A percentile compares a stretch with the other conserved stretches of the same genome.
phyloP scores from a whole-genome alignment of 805 yeast genomes.

The Torulaspora franciscae region DNA sequence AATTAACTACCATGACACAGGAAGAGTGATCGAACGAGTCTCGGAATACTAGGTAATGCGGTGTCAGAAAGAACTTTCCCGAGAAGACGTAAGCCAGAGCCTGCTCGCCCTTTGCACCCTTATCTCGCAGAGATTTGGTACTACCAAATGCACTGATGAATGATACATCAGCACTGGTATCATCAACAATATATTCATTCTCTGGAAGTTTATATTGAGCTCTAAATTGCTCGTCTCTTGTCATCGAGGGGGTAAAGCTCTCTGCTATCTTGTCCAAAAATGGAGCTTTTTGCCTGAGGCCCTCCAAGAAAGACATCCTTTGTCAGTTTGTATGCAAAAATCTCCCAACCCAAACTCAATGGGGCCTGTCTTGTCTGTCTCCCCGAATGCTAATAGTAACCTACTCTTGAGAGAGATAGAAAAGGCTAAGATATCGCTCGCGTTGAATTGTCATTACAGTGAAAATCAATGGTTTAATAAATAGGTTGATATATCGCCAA shows the following conservation, averaged over 20 bases:
- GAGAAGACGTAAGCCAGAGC: conserved; percentile 41
- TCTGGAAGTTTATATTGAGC: conserved; percentile 66
- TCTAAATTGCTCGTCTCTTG: conserved; percentile 68
- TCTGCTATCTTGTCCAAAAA: conserved; percentile 40
- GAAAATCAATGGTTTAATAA: neutral
- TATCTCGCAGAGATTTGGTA: conserved; percentile 13
- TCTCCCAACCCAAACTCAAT: neutral
- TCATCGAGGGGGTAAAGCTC: conserved; percentile 38
- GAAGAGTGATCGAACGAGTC: conserved; percentile 64
- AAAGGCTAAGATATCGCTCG: neutral
- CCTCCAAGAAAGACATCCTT: conserved; percentile 44
- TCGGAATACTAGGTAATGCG: conserved; percentile 68
- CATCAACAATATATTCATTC: conserved; percentile 59
- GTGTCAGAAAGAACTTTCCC: conserved; percentile 68
- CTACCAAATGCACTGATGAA: conserved; percentile 28
- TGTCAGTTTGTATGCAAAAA: neutral
- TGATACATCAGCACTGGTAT: conserved; percentile 60
- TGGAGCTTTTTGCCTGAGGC: conserved; percentile 45
- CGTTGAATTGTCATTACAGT: neutral
- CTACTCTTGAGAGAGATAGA: neutral
- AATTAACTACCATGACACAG: conserved; percentile 64
- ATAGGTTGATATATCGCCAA: too few species aligned
- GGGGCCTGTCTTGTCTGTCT: neutral
- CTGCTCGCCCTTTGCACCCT: conserved; percentile 12
- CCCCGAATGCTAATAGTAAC: neutral